phyloP scores from a whole-genome alignment of 2,329 filamentous ascomycete species.

The Laburnicola sp. region DNA sequence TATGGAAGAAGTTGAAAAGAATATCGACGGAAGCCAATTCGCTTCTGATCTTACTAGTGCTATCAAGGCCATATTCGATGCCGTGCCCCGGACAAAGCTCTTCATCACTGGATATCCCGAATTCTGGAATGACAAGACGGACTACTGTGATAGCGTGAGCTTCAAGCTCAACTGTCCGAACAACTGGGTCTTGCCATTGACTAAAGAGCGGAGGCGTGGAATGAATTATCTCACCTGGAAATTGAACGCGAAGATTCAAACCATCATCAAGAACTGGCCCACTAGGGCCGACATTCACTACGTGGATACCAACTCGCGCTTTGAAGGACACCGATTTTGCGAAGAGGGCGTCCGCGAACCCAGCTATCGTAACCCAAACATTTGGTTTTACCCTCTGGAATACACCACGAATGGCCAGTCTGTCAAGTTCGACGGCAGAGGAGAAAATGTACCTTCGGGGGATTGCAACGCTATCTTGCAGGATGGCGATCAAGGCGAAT shows the following conservation, averaged over 20 bases:
- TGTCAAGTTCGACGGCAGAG: neutral
- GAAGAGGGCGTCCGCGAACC: slow-evolving; percentile 8
- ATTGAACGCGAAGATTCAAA: slow-evolving; percentile 6
- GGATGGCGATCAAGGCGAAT: slow-evolving; percentile 3
- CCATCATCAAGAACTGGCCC: neutral
- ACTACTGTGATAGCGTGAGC: slow-evolving; percentile 9
- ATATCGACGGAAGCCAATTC: slow-evolving; percentile 3
- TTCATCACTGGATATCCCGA: slow-evolving; percentile 7
- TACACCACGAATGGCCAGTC: neutral
- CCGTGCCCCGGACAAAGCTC: slow-evolving; percentile 4
- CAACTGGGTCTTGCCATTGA: slow-evolving; percentile 8
- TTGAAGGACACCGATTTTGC: slow-evolving; percentile 8
- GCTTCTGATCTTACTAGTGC: neutral
- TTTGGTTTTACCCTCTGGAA: slow-evolving; percentile 10
- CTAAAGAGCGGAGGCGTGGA: neutral
- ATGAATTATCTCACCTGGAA: slow-evolving; percentile 7
- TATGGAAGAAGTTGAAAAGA: neutral
- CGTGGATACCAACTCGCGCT: slow-evolving; percentile 5
- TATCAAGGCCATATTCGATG: slow-evolving; percentile 2
- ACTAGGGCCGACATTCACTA: neutral
- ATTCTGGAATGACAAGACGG: slow-evolving; percentile 5
- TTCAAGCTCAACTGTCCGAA: slow-evolving; percentile 6
- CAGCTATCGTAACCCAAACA: slow-evolving; percentile 7
- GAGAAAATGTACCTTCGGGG: neutral
- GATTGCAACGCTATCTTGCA: slow-evolving; percentile 2